Evolutionary conservation across 257 asterid species (phyloP).

Genomic region (Solanum etuberosum): DNA sequence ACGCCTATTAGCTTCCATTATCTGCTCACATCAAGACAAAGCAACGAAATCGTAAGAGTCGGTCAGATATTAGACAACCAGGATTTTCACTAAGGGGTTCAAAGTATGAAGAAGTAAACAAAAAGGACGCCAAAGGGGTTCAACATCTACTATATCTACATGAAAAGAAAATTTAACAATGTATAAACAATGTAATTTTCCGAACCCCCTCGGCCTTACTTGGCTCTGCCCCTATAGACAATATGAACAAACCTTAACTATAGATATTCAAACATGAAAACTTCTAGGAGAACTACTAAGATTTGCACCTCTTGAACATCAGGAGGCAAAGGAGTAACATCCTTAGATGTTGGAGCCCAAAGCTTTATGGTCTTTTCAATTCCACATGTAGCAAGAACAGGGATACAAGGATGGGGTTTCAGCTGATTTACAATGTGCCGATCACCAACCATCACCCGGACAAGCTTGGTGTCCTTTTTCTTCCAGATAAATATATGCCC

Average conservation of each 20-base stretch:
- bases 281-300: not conserved
- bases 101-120: not conserved
- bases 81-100: not conserved
- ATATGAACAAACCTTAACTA: not conserved
- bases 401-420: conserved; percentile 50
- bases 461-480: conserved; percentile 50
- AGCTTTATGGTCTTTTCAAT: conserved; percentile 52
- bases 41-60: not conserved
- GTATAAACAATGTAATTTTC: not conserved
- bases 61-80: not conserved
- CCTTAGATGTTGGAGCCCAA: conserved; percentile 60
- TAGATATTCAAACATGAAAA: not conserved
- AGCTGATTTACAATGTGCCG: conserved; percentile 51
- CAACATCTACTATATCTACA: not conserved
- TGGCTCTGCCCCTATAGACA: not conserved
- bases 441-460: conserved; percentile 65
- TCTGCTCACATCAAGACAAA: conserved; percentile 16
- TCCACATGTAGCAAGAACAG: conserved; percentile 73
- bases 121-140: not conserved
- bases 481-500: conserved; percentile 74
- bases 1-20: conserved; percentile 49
- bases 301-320: conserved; percentile 42
- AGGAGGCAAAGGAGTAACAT: conserved; percentile 42
- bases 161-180: not conserved
- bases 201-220: not conserved